These are phyloP conservation scores for Russula abietina DNA, from an alignment of 768 basidiomycete species.

Conservation along the genomic window DNA sequence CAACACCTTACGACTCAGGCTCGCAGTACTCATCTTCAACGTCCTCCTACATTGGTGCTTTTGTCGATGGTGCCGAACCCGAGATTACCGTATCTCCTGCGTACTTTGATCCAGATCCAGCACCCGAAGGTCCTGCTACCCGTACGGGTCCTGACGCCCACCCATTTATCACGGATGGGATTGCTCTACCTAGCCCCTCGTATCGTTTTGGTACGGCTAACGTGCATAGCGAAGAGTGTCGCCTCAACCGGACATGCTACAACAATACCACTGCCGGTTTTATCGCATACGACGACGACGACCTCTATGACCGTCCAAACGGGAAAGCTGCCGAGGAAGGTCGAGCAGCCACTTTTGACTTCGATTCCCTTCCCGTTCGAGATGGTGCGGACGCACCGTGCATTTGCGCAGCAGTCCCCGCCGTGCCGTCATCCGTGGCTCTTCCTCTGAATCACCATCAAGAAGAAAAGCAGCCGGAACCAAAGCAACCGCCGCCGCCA, in stretches of 20 bases:
- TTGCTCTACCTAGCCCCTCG: slow-evolving; percentile 11
- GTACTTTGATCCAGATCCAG: slow-evolving; percentile 40
- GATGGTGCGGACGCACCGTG: slow-evolving; percentile 23
- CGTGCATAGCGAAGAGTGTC: slow-evolving; percentile 23
- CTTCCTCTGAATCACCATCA: slow-evolving; percentile 17
- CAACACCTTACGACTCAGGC: slow-evolving; percentile 17
- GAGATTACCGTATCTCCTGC: slow-evolving; percentile 37
- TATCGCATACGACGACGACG: slow-evolving; percentile 31
- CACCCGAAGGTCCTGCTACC: slow-evolving; percentile 42
- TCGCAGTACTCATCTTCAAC: slow-evolving; percentile 16
- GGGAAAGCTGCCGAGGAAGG: slow-evolving; percentile 18
- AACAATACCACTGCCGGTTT: slow-evolving; percentile 31
- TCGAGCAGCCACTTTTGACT: slow-evolving; percentile 31
- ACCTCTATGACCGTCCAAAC: slow-evolving; percentile 17
- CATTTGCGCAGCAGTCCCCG: slow-evolving; percentile 17
- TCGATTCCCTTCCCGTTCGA: slow-evolving; percentile 33
- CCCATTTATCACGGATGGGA: slow-evolving; percentile 24
- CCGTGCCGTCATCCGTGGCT: slow-evolving; percentile 24
- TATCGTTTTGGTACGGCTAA: slow-evolving; percentile 20
- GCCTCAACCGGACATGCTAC: slow-evolving; percentile 23
- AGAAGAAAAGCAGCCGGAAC: slow-evolving; percentile 9
- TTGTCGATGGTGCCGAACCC: slow-evolving; percentile 14
- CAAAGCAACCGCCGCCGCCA: neutral
- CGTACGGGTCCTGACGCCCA: slow-evolving; percentile 34
- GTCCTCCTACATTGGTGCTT: slow-evolving; percentile 14